Conservation (phyloP, 371 early-diverging fungal species). For the Mucor velutinosus region DNA sequence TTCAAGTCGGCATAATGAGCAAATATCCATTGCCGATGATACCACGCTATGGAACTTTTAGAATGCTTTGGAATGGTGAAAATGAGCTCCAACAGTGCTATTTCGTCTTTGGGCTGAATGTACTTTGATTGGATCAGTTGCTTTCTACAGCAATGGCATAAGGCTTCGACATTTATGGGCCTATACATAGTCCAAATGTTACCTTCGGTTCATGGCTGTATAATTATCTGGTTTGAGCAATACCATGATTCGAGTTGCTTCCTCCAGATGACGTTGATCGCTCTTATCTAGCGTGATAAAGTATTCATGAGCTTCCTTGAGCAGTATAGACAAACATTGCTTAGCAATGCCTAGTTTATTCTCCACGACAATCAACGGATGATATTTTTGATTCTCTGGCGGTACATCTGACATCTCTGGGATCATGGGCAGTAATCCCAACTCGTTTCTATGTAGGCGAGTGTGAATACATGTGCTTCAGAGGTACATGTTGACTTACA, state of each 20-base stretch:
- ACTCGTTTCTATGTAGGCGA: slow-evolving; percentile 29
- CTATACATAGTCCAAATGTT: neutral
- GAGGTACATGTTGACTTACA: neutral
- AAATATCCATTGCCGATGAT: slow-evolving; percentile 48
- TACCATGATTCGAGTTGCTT: slow-evolving; percentile 42
- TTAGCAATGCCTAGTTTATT: slow-evolving; percentile 39
- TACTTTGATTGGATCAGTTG: slow-evolving; percentile 31
- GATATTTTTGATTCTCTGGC: slow-evolving; percentile 18
- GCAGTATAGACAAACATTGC: slow-evolving; percentile 2
- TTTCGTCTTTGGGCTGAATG: slow-evolving; percentile 36
- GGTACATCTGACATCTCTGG: slow-evolving; percentile 30
- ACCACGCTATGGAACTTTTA: slow-evolving; percentile 61
- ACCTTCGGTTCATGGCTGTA: slow-evolving; percentile 60
- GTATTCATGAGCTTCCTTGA: slow-evolving; percentile 30
- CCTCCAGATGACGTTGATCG: slow-evolving; percentile 12
- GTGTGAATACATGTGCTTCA: neutral
- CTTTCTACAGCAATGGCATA: slow-evolving; percentile 37
- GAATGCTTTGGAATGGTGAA: slow-evolving; percentile 59
- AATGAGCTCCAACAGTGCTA: slow-evolving; percentile 43
- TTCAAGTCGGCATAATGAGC: neutral
- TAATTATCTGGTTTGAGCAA: slow-evolving; percentile 60
- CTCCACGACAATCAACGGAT: slow-evolving; percentile 39
- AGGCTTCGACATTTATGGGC: neutral
- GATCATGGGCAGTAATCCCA: slow-evolving; percentile 30
- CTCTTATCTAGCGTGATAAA: slow-evolving; percentile 10